Evolutionary conservation across 225 moss, liverwort and hornwort species (phyloP).

Genomic region (Pseudoscleropodium purum): DNA sequence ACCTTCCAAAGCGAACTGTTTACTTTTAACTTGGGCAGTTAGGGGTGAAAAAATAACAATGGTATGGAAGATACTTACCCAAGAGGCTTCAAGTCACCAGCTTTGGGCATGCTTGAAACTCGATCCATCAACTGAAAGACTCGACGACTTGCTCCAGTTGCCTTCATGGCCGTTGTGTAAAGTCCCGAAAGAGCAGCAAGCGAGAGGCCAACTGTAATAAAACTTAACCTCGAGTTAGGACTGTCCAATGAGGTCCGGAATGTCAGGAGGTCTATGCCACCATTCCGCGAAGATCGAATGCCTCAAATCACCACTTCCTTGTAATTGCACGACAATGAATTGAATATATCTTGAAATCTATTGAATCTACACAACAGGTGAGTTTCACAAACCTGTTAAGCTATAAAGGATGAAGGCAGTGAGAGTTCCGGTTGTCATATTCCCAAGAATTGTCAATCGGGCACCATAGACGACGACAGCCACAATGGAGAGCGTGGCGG

Average conservation of each 20-base stretch:
- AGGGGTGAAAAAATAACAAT: background rate
- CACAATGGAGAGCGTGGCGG: conserved; percentile 84
- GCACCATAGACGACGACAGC: conserved; percentile 93
- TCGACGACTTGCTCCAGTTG: conserved; percentile 86
- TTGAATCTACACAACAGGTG: background rate
- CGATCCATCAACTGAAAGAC: conserved; percentile 95
- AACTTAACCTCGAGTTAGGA: background rate
- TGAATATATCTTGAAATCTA: background rate
- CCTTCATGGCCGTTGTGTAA: conserved; percentile 93
- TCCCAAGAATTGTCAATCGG: conserved; percentile 73
- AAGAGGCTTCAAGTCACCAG: conserved; percentile 66
- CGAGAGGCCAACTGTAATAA: conserved; percentile 70
- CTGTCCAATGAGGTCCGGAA: background rate
- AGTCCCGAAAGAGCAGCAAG: conserved; percentile 84
- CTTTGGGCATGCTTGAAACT: conserved; percentile 62
- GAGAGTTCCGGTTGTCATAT: conserved; percentile 84
- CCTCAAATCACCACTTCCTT: background rate
- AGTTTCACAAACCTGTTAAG: conserved; percentile 56
- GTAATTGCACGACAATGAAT: background rate
- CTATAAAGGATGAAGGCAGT: conserved; percentile 96
- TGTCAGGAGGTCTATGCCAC: background rate
- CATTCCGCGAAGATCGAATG: background rate
- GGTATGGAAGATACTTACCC: conserved; percentile 19
- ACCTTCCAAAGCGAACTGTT: background rate
- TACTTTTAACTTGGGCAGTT: background rate